Percentiles rank a stretch among this genome's conserved stretches.
Evolutionary conservation across 805 yeast species (phyloP).

Genomic region (Teunomyces funiuensis): DNA sequence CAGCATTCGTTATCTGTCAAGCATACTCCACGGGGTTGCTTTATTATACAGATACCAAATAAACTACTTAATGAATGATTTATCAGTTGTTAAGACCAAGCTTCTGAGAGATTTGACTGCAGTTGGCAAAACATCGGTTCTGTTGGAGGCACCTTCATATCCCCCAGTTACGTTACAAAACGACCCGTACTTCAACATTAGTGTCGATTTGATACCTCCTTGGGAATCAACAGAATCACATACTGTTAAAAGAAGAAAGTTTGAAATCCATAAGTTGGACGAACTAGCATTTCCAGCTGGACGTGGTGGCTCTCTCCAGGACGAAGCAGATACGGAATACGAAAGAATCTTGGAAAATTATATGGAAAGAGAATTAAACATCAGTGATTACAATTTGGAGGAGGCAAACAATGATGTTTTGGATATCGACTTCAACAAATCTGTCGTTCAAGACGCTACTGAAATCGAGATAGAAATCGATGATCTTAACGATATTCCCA

Average conservation of each 20-base stretch:
- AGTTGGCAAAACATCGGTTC: neutral
- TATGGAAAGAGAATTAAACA: constrained; percentile 12
- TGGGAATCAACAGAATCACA: constrained; percentile 8
- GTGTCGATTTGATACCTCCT: constrained; percentile 19
- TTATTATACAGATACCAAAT: constrained; percentile 51
- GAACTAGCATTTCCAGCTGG: constrained; percentile 12
- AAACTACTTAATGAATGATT: constrained; percentile 41
- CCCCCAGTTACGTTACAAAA: constrained; percentile 15
- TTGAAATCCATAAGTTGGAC: constrained; percentile 17
- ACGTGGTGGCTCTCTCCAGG: neutral
- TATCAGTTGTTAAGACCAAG: constrained; percentile 11
- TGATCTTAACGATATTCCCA: constrained; percentile 2
- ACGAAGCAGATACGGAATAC: neutral
- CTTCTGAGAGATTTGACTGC: neutral
- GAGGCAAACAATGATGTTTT: neutral
- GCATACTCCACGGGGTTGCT: constrained; percentile 48
- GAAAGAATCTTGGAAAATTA: constrained; percentile 10
- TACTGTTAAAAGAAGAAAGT: constrained; percentile 14
- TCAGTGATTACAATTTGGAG: neutral
- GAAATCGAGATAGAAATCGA: constrained; percentile 18
- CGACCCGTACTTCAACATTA: constrained; percentile 28
- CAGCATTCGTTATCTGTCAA: constrained; percentile 38
- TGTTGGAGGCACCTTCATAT: neutral
- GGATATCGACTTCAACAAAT: constrained; percentile 9
- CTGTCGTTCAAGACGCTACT: constrained; percentile 20